Percentiles rank a stretch among this genome's conserved stretches.
These are phyloP conservation scores for Thermoascus crustaceus DNA, from an alignment of 2,329 filamentous ascomycete species.

Conservation along the genomic window DNA sequence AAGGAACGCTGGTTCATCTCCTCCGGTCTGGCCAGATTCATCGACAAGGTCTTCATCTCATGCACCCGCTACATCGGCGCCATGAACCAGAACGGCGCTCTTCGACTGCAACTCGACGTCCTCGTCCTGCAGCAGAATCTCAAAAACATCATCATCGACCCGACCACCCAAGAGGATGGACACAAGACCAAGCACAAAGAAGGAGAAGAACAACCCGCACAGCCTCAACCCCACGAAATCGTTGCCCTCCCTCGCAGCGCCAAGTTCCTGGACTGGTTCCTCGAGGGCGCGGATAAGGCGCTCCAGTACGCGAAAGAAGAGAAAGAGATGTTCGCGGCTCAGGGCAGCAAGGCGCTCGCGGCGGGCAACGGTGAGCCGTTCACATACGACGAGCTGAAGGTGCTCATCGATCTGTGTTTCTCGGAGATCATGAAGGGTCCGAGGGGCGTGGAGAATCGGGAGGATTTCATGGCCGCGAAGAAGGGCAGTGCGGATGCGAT, in stretches of 20 bases:
- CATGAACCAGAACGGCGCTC: slow-evolving; percentile 77
- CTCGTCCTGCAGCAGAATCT: slow-evolving; percentile 93
- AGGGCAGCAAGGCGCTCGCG: slow-evolving; percentile 26
- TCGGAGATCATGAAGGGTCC: slow-evolving; percentile 37
- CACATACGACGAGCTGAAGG: slow-evolving; percentile 38
- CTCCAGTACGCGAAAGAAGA: slow-evolving; percentile 38
- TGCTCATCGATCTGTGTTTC: slow-evolving; percentile 39
- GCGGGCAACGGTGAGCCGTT: slow-evolving; percentile 36
- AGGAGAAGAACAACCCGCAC: too few relatives aligned
- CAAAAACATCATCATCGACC: slow-evolving; percentile 66
- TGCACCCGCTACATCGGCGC: slow-evolving; percentile 63
- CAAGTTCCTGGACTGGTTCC: slow-evolving; percentile 42
- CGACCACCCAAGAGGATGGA: slow-evolving; percentile 11
- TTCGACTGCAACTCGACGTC: slow-evolving; percentile 88
- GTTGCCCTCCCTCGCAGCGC: slow-evolving; percentile 37
- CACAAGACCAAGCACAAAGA: slow-evolving; percentile 6
- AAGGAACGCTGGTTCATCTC: slow-evolving; percentile 69
- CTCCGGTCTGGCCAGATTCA: slow-evolving; percentile 64
- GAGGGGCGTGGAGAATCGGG: slow-evolving; percentile 32
- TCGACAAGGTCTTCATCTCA: slow-evolving; percentile 69
- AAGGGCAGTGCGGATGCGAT: slow-evolving; percentile 38
- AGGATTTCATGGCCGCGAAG: slow-evolving; percentile 40
- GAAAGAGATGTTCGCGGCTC: slow-evolving; percentile 31
- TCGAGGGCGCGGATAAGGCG: slow-evolving; percentile 38
- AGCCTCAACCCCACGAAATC: slow-evolving; percentile 23